A percentile compares a stretch with the other conserved stretches of the same genome.
Conservation (phyloP, 176 grass and related monocot genomes). For the Leersia perrieri region DNA sequence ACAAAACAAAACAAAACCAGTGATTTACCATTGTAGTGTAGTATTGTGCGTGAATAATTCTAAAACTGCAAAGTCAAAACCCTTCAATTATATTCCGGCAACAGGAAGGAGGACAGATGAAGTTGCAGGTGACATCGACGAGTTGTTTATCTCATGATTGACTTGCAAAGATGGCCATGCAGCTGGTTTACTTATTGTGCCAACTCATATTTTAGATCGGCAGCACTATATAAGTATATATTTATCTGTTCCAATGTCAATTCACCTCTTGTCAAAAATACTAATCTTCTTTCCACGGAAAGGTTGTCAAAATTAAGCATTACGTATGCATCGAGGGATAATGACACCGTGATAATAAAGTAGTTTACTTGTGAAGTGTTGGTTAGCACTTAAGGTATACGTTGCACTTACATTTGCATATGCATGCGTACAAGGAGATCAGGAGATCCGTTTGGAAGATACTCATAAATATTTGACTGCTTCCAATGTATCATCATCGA, state of each 20-base stretch:
- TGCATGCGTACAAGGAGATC: neutral
- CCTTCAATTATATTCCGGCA: neutral
- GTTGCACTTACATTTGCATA: neutral
- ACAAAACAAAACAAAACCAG: neutral
- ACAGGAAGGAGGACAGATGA: neutral
- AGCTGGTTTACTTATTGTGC: neutral
- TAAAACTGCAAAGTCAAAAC: neutral
- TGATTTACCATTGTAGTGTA: neutral
- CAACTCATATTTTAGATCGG: neutral
- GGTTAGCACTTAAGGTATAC: no score
- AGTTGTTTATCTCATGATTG: neutral
- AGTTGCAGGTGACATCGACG: neutral
- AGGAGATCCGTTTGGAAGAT: conserved; percentile 22
- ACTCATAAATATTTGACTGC: neutral
- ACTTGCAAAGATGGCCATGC: neutral
- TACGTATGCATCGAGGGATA: neutral
- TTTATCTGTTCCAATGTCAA: neutral
- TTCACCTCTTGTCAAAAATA: neutral
- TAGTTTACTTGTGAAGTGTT: neutral
- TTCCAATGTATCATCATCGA: neutral
- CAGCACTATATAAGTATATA: neutral
- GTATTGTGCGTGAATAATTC: neutral
- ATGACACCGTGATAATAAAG: neutral
- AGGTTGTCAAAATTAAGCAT: neutral
- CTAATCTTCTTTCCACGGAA: neutral